A percentile compares a stretch with the other conserved stretches of the same genome.
phyloP scores from a whole-genome alignment of 139 green algal genomes.

The Auxenochlorella pyrenoidosa region DNA sequence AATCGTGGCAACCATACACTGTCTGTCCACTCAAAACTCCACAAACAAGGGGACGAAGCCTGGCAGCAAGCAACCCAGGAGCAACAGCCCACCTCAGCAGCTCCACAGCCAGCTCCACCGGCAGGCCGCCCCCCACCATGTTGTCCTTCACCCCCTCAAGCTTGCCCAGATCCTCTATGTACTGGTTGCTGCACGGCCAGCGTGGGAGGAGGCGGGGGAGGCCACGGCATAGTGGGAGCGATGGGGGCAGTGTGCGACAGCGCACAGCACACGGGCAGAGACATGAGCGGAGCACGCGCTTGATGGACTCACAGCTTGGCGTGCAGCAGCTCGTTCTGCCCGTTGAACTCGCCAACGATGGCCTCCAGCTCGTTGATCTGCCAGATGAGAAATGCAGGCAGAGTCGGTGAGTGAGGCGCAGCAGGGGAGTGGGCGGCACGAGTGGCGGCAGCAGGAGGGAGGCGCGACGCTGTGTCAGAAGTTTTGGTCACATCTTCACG shows the following conservation, averaged over 20 bases:
- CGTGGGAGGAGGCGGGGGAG: not conserved
- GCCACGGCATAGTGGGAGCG: too few species aligned
- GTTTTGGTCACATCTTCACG: too few species aligned
- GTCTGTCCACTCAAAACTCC: too few species aligned
- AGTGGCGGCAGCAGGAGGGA: not conserved
- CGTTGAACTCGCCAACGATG: conserved; percentile 10
- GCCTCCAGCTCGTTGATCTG: conserved; percentile 36
- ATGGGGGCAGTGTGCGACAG: too few species aligned
- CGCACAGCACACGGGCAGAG: not conserved
- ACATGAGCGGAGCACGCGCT: too few species aligned
- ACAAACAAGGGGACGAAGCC: too few species aligned
- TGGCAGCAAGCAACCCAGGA: too few species aligned
- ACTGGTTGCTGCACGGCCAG: conserved; percentile 3
- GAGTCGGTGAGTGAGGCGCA: not conserved
- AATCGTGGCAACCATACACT: too few species aligned
- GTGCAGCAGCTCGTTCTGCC: conserved; percentile 30
- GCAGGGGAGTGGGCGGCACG: not conserved
- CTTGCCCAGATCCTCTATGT: not conserved
- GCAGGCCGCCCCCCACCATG: conserved; percentile 15
- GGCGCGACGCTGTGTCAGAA: too few species aligned
- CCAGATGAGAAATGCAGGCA: not conserved
- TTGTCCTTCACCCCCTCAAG: conserved; percentile 11
- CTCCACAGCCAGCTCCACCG: conserved; percentile 25
- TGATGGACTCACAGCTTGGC: conserved; percentile 28
- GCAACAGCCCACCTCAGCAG: not conserved